Percentiles rank a stretch among this genome's conserved stretches.
These are phyloP conservation scores for Podila minutissima DNA, from an alignment of 192 early-diverging fungal species.

Conservation along the genomic window DNA sequence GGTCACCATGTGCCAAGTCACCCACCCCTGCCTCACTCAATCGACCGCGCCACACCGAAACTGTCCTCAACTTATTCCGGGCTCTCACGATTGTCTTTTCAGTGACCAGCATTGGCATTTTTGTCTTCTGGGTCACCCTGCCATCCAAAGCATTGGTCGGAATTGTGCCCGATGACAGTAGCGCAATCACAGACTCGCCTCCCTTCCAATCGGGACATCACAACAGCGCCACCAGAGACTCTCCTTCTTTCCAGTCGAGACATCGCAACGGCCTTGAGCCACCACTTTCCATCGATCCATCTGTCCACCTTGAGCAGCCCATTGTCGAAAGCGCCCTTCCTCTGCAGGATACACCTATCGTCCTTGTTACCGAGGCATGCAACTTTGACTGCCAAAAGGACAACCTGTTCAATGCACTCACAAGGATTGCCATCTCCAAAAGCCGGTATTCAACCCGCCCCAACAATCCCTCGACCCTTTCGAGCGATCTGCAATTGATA, in stretches of 20 bases:
- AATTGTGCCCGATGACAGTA: background rate
- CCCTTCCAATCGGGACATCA: constrained; percentile 37
- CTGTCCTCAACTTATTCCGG: constrained; percentile 23
- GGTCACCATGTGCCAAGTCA: constrained; percentile 44
- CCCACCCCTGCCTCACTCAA: constrained; percentile 38
- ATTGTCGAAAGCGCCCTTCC: too few species aligned
- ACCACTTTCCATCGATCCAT: constrained; percentile 17
- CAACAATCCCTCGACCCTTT: background rate
- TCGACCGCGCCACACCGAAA: constrained; percentile 34
- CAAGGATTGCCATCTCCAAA: constrained; percentile 24
- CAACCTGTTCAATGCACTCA: constrained; percentile 28
- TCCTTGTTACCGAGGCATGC: background rate
- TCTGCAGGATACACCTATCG: too few species aligned
- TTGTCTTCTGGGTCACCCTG: constrained; percentile 10
- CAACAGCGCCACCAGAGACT: background rate
- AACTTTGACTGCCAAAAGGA: constrained; percentile 12
- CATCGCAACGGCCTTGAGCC: constrained; percentile 8
- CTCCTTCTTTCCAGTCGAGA: constrained; percentile 23
- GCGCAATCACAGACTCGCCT: background rate
- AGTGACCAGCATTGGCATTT: constrained; percentile 13
- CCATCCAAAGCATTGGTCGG: background rate
- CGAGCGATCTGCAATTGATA: background rate
- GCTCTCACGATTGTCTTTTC: constrained; percentile 31
- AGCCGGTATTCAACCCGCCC: constrained; percentile 25
- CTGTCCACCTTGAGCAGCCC: background rate